Conservation (phyloP, 73 alveolate species). For the Symbiodinium natans region DNA sequence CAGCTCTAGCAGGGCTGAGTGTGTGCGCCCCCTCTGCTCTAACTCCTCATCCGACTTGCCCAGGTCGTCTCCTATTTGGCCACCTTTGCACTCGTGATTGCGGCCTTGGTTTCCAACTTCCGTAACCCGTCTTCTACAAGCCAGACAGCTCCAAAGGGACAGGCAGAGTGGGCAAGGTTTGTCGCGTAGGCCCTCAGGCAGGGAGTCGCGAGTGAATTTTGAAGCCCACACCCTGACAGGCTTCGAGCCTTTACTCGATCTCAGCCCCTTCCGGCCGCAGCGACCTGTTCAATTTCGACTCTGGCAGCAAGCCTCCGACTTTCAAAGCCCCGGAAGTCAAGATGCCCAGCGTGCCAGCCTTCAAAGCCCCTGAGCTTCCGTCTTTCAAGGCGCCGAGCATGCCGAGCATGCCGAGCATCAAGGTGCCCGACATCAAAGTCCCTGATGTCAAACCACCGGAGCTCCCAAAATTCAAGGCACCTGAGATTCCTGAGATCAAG, state of each 20-base stretch:
- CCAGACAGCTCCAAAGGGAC: not conserved
- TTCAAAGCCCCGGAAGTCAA: constrained; percentile 36
- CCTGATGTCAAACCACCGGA: not conserved
- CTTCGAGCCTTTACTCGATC: not conserved
- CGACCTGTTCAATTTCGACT: not conserved
- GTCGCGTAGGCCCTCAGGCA: not conserved
- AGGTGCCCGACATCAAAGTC: not conserved
- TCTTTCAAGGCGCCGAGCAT: constrained; percentile 11
- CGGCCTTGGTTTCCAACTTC: constrained; percentile 31
- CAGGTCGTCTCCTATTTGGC: constrained; percentile 66
- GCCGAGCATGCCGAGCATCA: not conserved
- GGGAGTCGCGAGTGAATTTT: not conserved
- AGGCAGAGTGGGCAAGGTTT: not conserved
- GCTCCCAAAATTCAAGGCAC: not conserved
- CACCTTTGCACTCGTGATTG: not conserved
- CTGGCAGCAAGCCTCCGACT: not conserved
- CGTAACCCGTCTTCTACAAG: not conserved
- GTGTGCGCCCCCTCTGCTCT: too few relatives aligned
- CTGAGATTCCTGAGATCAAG: too few relatives aligned
- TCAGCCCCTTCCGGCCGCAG: constrained; percentile 20
- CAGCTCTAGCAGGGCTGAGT: not conserved
- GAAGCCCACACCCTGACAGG: constrained; percentile 5
- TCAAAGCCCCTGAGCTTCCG: constrained; percentile 41
- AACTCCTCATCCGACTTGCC: not conserved
- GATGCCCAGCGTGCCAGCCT: constrained; percentile 18